Evolutionary conservation across 768 basidiomycete species (phyloP).

Genomic region (Russula earlei): DNA sequence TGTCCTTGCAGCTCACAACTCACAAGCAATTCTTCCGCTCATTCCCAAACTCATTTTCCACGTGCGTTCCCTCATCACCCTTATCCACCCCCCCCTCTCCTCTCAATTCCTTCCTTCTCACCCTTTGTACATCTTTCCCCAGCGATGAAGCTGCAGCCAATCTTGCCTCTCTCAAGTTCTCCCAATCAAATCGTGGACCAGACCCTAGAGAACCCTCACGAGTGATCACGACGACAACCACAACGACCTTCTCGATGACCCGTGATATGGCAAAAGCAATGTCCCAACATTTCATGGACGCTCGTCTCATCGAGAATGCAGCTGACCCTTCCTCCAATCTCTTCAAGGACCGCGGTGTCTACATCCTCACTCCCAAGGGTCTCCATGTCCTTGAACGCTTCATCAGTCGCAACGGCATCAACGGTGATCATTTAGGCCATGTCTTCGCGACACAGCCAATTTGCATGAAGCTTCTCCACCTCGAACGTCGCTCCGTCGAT

Average conservation of each 20-base stretch:
- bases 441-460: conserved; percentile 92
- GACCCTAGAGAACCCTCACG: conserved; percentile 97
- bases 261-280: conserved; percentile 99
- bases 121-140: conserved; percentile 9
- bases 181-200: conserved; percentile 96
- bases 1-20: conserved; percentile 78
- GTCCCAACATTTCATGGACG: conserved; percentile 99
- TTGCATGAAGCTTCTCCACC: conserved; percentile 93
- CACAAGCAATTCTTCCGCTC: conserved; percentile 96
- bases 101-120: conserved; percentile 7
- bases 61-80: conserved; percentile 44
- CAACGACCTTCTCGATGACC: conserved; percentile 99
- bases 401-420: conserved; percentile 98
- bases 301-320: conserved; percentile 94
- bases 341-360: conserved; percentile 98
- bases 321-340: conserved; percentile 78
- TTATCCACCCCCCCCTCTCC: conserved; percentile 5
- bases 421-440: conserved; percentile 80
- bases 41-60: conserved; percentile 91
- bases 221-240: conserved; percentile 98
- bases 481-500: conserved; percentile 84
- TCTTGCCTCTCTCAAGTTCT: conserved; percentile 92
- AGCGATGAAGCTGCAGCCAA: conserved; percentile 95
- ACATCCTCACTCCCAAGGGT: conserved; percentile 92
- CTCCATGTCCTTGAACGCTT: conserved; percentile 99